Evolutionary conservation across 768 basidiomycete genomes (phyloP).

Genomic region (Mycena floridula): DNA sequence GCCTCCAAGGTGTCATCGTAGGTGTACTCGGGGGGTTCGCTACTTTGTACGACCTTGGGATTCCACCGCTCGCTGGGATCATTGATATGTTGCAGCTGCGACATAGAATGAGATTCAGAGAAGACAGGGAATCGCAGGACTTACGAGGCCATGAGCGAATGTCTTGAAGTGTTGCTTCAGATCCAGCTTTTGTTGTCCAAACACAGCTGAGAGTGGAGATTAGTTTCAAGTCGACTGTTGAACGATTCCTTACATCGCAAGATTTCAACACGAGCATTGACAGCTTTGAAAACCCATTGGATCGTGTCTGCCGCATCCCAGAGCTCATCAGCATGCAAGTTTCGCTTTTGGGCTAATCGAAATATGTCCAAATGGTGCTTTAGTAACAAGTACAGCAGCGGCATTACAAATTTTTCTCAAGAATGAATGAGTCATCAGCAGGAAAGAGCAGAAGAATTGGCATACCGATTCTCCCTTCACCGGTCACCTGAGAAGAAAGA

Average conservation of each 20-base stretch:
- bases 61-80: slow-evolving; percentile 11
- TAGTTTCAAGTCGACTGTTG: not conserved
- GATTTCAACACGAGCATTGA: slow-evolving; percentile 15
- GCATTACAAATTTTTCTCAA: slow-evolving; percentile 23
- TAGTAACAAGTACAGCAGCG: slow-evolving; percentile 27
- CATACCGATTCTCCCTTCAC: slow-evolving; percentile 26
- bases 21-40: slow-evolving; percentile 13
- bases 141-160: slow-evolving; percentile 21
- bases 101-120: not conserved
- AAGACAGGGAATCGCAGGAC: not conserved
- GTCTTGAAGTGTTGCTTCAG: slow-evolving; percentile 16
- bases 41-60: slow-evolving; percentile 6
- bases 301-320: slow-evolving; percentile 17
- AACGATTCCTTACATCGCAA: slow-evolving; percentile 17
- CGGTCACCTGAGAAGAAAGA: slow-evolving; percentile 18
- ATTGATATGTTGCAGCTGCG: slow-evolving; percentile 10
- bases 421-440: slow-evolving; percentile 4
- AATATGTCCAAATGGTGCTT: slow-evolving; percentile 28
- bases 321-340: slow-evolving; percentile 22
- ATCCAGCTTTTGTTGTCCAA: slow-evolving; percentile 20
- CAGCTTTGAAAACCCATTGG: slow-evolving; percentile 15
- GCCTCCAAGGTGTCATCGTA: slow-evolving; percentile 16
- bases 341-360: slow-evolving; percentile 16
- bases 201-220: slow-evolving; percentile 12
- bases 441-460: not conserved